Conservation (phyloP, 305 asterid genomes). For the Plantago coronopus region DNA sequence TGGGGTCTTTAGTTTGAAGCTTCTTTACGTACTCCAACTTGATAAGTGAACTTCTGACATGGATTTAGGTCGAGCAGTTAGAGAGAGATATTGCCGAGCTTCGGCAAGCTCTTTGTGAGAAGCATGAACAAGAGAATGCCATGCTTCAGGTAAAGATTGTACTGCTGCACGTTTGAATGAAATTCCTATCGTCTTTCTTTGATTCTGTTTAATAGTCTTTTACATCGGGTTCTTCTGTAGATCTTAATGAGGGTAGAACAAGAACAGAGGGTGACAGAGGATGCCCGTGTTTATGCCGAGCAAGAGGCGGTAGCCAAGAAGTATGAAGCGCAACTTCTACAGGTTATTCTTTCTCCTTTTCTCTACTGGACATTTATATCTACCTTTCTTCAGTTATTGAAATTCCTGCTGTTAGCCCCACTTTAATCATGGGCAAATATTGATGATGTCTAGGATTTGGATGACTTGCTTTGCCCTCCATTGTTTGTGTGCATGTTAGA, state of each 20-base stretch:
- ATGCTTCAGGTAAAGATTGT: conserved; percentile 75
- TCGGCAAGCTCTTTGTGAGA: conserved; percentile 63
- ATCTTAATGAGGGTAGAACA: conserved; percentile 94
- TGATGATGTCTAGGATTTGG: no score
- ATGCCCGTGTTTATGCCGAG: conserved; percentile 92
- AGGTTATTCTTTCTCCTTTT: conserved; percentile 37
- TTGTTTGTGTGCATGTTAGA: no score
- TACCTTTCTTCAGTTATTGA: no score
- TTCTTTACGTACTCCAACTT: conserved; percentile 10
- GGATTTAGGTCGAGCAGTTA: conserved; percentile 71
- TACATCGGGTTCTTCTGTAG: conserved; percentile 32
- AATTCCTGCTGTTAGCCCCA: no score
- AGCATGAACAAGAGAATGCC: conserved; percentile 97
- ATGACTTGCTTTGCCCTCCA: no score
- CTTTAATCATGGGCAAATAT: no score
- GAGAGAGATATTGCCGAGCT: conserved; percentile 69
- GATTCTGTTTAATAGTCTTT: conserved; percentile 8
- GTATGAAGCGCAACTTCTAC: conserved; percentile 86
- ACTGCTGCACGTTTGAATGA: conserved; percentile 3
- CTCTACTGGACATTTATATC: no score
- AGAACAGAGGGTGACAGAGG: conserved; percentile 93
- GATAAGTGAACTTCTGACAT: conserved; percentile 23
- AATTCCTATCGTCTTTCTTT: conserved; percentile 4
- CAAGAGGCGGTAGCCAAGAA: conserved; percentile 95
- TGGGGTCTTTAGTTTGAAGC: conserved; percentile 10